Evolutionary conservation across 108 stramenopile species (phyloP).

Genomic region (Mediolabrus comicus): DNA sequence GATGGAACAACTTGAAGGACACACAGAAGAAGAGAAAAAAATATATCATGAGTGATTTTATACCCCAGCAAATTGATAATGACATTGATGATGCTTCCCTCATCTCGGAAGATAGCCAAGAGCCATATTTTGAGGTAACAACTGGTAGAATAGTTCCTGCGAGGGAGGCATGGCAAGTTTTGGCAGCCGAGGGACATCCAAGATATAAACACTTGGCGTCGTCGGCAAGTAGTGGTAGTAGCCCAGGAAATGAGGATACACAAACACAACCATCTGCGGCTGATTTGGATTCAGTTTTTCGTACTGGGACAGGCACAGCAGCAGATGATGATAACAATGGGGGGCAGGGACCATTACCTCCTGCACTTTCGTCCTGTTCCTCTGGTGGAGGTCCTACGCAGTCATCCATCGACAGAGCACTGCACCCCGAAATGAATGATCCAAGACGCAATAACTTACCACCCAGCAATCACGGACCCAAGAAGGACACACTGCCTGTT

Average conservation of each 20-base stretch:
- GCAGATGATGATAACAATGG: neutral
- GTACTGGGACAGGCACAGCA: conserved; percentile 1
- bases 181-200: conserved; percentile 21
- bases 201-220: conserved; percentile 2
- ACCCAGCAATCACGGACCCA: conserved; percentile 6
- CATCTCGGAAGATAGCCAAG: conserved; percentile 25
- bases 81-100: neutral
- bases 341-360: neutral
- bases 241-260: neutral
- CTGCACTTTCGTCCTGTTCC: neutral
- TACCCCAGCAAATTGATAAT: neutral
- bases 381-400: conserved; percentile 22
- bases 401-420: conserved; percentile 31
- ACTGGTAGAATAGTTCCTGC: conserved; percentile 20
- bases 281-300: conserved; percentile 4
- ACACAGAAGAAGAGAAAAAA: neutral
- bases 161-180: conserved; percentile 24
- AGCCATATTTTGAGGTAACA: conserved; percentile 26
- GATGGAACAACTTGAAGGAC: too few species aligned
- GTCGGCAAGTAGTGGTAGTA: neutral
- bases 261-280: neutral
- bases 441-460: neutral
- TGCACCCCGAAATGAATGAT: conserved; percentile 16
- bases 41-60: neutral
- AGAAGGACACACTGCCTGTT: conserved; percentile 2